Conservation (phyloP, 805 yeast genomes). For the Candida caryicola region DNA sequence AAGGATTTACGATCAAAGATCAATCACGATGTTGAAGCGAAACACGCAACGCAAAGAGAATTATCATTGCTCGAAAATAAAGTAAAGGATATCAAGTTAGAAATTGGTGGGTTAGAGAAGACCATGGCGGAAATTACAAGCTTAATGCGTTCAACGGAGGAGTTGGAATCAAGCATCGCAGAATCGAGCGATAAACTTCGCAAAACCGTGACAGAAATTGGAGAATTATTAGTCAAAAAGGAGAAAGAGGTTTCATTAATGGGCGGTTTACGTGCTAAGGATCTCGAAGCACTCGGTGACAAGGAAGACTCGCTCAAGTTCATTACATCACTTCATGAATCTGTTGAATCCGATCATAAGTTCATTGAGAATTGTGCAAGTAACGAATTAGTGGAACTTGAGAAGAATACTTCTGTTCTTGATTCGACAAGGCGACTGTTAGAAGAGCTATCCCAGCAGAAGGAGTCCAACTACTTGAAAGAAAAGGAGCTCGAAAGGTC, state of each 20-base stretch:
- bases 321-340: background rate
- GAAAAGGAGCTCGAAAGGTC: conserved; percentile 17
- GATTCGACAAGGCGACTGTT: conserved; percentile 11
- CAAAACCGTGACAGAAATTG: conserved; percentile 5
- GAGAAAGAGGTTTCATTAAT: background rate
- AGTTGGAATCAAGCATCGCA: conserved; percentile 18
- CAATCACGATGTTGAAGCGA: conserved; percentile 33
- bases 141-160: conserved; percentile 37
- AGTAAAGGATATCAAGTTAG: conserved; percentile 52
- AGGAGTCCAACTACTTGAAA: background rate
- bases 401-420: conserved; percentile 18
- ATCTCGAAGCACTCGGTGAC: background rate
- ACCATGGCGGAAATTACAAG: conserved; percentile 47
- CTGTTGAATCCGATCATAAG: background rate
- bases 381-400: conserved; percentile 18
- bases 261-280: background rate
- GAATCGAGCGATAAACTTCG: conserved; percentile 4
- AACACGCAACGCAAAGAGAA: conserved; percentile 45
- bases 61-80: conserved; percentile 45
- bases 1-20: conserved; percentile 38
- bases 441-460: conserved; percentile 1
- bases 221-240: background rate
- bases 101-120: conserved; percentile 52
- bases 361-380: conserved; percentile 18
- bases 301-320: background rate